phyloP scores from a whole-genome alignment of 169 alveolate species.

The Eimeria maxima region DNA sequence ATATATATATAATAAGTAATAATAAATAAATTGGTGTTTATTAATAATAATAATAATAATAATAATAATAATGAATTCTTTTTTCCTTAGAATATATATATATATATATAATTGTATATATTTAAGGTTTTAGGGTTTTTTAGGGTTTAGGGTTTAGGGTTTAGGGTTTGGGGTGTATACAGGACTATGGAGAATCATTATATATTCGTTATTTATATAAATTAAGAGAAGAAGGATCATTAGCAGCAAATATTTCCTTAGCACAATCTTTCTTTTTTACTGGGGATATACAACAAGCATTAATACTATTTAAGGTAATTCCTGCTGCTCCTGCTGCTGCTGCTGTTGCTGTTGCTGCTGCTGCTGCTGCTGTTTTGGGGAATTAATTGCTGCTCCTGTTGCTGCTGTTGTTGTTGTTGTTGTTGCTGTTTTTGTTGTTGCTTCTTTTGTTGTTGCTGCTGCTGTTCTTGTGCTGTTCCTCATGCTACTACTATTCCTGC shows the following conservation, averaged over 20 bases:
- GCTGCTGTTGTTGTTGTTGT: background rate
- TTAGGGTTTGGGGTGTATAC: constrained; percentile 25
- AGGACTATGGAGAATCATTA: constrained; percentile 1
- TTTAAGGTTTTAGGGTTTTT: no score
- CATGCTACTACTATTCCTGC: background rate
- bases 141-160: no score
- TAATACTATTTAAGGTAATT: background rate
- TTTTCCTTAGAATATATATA: no score
- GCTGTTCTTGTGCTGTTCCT: background rate
- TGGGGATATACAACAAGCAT: background rate
- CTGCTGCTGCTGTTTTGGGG: background rate
- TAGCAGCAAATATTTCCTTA: background rate
- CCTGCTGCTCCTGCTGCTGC: background rate
- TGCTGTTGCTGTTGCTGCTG: background rate
- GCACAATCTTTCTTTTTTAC: background rate
- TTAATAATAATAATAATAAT: no score
- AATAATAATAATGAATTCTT: no score
- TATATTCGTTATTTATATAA: background rate
- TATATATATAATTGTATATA: no score
- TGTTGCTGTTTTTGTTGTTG: background rate
- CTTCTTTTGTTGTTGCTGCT: background rate
- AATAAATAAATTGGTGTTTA: no score
- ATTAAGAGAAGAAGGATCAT: background rate
- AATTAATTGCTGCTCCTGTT: constrained; percentile 14
- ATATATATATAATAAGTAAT: no score